Conservation (phyloP, 305 asterid species). For the Solanum chacoense region DNA sequence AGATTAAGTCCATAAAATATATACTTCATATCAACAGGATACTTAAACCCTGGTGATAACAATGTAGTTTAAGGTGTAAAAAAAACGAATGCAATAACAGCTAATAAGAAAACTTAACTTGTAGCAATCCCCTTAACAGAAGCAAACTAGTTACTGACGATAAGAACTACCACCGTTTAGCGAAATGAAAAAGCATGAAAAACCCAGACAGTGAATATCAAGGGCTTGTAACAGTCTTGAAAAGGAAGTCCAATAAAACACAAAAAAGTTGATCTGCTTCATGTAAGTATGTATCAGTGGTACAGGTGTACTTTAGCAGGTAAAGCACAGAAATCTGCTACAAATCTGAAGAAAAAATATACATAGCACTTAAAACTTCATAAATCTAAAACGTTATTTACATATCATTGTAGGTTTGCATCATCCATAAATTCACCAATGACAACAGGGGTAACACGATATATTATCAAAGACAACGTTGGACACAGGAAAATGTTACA, state of each 20-base stretch:
- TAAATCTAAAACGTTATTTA: neutral
- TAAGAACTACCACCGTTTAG: neutral
- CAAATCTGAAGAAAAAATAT: neutral
- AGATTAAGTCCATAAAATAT: neutral
- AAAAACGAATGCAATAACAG: no score
- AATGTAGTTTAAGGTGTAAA: neutral
- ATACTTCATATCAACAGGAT: neutral
- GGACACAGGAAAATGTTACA: neutral
- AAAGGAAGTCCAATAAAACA: neutral
- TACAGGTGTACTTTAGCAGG: neutral
- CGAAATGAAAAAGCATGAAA: neutral
- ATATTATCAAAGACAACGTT: neutral
- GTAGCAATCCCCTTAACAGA: neutral
- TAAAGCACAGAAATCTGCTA: neutral
- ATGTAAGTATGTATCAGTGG: neutral
- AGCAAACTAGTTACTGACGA: neutral
- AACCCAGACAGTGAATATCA: neutral
- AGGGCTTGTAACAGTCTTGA: neutral
- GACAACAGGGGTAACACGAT: neutral
- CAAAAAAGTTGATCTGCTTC: neutral
- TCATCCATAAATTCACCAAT: neutral
- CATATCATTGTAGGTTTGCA: neutral
- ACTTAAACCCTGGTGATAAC: neutral
- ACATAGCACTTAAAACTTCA: neutral
- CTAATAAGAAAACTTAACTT: neutral